Conservation (phyloP, 495 filamentous ascomycete genomes). For the Daldinia bambusicola region DNA sequence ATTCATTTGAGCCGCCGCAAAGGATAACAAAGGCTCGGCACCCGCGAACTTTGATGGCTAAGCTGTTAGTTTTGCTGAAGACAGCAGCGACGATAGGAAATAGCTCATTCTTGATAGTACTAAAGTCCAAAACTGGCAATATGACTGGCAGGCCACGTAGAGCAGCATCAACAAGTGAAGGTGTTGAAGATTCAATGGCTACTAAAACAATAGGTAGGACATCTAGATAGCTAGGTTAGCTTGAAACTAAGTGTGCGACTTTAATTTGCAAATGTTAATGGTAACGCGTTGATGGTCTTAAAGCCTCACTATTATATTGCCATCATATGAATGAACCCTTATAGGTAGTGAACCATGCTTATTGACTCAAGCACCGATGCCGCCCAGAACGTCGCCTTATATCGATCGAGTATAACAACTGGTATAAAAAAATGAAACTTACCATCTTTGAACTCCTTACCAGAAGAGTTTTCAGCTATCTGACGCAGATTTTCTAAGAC, state of each 20-base stretch:
- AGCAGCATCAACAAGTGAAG: slow-evolving; percentile 85
- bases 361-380: not conserved
- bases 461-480: slow-evolving; percentile 81
- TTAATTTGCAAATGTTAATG: not conserved
- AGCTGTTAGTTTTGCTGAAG: slow-evolving; percentile 90
- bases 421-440: slow-evolving; percentile 39
- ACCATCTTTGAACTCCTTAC: slow-evolving; percentile 95
- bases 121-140: slow-evolving; percentile 88
- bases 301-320: not conserved
- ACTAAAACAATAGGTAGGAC: slow-evolving; percentile 84
- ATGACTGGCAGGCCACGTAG: slow-evolving; percentile 77
- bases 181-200: slow-evolving; percentile 87
- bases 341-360: not conserved
- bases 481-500: slow-evolving; percentile 81
- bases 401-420: not conserved
- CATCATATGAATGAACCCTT: not conserved
- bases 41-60: slow-evolving; percentile 92
- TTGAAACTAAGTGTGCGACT: not conserved
- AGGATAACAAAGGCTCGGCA: slow-evolving; percentile 89
- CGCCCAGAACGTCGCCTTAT: not conserved
- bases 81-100: slow-evolving; percentile 90
- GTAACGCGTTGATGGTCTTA: not conserved
- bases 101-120: slow-evolving; percentile 92
- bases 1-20: slow-evolving; percentile 76
- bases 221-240: slow-evolving; percentile 61